Percentiles rank a stretch among this genome's conserved stretches.
phyloP scores from a whole-genome alignment of 495 filamentous ascomycete species.

The Hypoxylon rickii region DNA sequence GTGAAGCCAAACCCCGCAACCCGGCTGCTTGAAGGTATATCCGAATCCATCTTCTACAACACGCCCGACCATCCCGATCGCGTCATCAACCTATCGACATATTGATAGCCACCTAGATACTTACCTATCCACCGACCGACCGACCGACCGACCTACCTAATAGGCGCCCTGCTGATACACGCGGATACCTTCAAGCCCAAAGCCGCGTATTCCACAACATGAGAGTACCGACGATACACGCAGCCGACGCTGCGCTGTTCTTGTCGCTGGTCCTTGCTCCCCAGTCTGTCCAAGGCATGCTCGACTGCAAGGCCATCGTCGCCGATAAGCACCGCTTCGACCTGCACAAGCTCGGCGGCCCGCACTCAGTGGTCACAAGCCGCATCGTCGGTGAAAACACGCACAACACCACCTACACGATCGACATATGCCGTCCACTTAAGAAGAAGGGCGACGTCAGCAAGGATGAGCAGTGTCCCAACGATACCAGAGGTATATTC shows the following conservation, averaged over 20 bases:
- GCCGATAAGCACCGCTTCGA: slow-evolving; percentile 65
- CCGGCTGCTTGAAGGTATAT: not conserved
- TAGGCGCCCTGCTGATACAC: too few species aligned
- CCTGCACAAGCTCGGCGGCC: slow-evolving; percentile 67
- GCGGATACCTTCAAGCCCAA: too few species aligned
- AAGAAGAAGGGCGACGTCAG: slow-evolving; percentile 52
- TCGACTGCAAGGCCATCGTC: slow-evolving; percentile 67
- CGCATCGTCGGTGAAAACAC: slow-evolving; percentile 50
- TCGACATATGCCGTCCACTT: slow-evolving; percentile 79
- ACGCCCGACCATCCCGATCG: slow-evolving; percentile 16
- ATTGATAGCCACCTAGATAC: not conserved
- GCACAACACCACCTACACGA: slow-evolving; percentile 81
- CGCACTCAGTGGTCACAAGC: slow-evolving; percentile 70
- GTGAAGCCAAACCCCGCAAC: not conserved
- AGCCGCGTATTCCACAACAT: slow-evolving; percentile 12
- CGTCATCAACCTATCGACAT: not conserved
- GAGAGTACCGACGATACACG: slow-evolving; percentile 33
- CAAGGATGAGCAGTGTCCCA: slow-evolving; percentile 61
- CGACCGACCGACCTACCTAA: too few species aligned
- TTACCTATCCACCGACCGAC: too few species aligned
- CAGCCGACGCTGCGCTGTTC: slow-evolving; percentile 41
- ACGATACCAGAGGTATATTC: slow-evolving; percentile 62
- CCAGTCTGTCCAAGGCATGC: slow-evolving; percentile 49
- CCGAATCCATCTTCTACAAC: not conserved
- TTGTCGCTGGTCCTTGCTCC: slow-evolving; percentile 54